Evolutionary conservation across 2,329 filamentous ascomycete genomes (phyloP), one percentile per base, ranked within the genome.

Genomic region (Achaetomium macrosporum): DNA sequence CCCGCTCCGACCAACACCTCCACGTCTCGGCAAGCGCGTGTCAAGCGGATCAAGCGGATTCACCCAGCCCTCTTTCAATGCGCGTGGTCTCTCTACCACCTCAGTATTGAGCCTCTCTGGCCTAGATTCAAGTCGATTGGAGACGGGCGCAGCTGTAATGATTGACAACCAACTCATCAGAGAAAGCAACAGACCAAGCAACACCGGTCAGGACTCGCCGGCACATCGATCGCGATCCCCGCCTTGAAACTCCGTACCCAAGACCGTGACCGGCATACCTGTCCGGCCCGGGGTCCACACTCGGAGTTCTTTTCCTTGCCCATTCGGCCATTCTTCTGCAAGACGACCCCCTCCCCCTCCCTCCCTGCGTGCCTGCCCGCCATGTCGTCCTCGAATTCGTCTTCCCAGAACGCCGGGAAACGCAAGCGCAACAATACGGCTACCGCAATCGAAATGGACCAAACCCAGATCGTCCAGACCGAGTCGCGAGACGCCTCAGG

Each of bases 401-500:
- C 77, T 19, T 72, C 76, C 53, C 72, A 76, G 29, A 47, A 44
- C 57, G 73, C 73, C 59, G 79, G 77, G 63, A 96, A 96, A 77
- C 86, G 91, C 71, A 96, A 96, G 80, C 84, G 91, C 69, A 81
- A 79, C 71, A 76, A 60, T 66, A 75, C 57, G 66, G 72, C 57
- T 60, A 61, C 56, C 51, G 65, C 57, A 52, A 52, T 61, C 56
- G 61, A 64, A 42, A 69, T 70, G 61, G 77, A 82, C 50, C 82
- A 85, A 68, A 78, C 57, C 43, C 58, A 62, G 57, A 68, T 68
- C 58, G 76, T 81, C 50, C 82, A 86, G 67, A 77, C 87, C 35
- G 90, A 87, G 16, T 91, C 88, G 35, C 82, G 87, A 66, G 88
- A 95, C 73, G 88, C 87, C 56, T 92, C 88, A 15, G 87, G 79